Evolutionary conservation across 352 stramenopile genomes (phyloP), one percentile per base, ranked within the genome.

Genomic region (Phytopythium cucurbitacearum): DNA sequence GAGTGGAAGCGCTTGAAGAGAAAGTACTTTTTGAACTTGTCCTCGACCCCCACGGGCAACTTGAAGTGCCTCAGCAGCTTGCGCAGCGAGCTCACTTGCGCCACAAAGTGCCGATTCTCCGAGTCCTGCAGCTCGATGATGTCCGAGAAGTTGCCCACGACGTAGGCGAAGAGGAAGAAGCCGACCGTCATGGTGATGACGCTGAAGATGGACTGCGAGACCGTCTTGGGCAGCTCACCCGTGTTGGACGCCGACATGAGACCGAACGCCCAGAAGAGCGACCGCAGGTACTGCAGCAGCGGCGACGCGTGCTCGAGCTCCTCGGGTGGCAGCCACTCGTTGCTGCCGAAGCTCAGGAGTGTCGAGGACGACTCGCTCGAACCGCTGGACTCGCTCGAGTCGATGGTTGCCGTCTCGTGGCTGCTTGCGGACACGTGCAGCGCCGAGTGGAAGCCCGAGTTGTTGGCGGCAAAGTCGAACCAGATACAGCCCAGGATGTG

Each of bases 1-100:
- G 74, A 83, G 47, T 87, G 76, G 35, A 85, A 87, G 2, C 72
- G 69, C 38, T 82, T 79, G 61, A 86, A 87, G 51, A 87, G 80
- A 35, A 83, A 82, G 38, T 73, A 85, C 10, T 76, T 75, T 40
- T 86, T 79, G 41, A 87, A 80, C 33, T 83, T 83, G 10, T 75
- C 67, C 40, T 82, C 62, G 8, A 85, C 59, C 3, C 60, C 56
- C 15, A 48, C 28, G 1, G 74, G 69, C 13, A 87, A 61, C 41
- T 67, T 64, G 46, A 86, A 87, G 34, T 87, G 76, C 5, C 51
- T 51, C 4, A 85, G 44, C 21, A 86, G 56, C 32, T 79, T 75
- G 1, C 76, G 69, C 38, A 86, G 37, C 12, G 69, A 78, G 41
- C 74, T 84, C 12, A 87, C 42, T 40, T 85, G 84, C 1, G 69